phyloP scores from a whole-genome alignment of 305 asterid genomes.

The Solanum hybrid region DNA sequence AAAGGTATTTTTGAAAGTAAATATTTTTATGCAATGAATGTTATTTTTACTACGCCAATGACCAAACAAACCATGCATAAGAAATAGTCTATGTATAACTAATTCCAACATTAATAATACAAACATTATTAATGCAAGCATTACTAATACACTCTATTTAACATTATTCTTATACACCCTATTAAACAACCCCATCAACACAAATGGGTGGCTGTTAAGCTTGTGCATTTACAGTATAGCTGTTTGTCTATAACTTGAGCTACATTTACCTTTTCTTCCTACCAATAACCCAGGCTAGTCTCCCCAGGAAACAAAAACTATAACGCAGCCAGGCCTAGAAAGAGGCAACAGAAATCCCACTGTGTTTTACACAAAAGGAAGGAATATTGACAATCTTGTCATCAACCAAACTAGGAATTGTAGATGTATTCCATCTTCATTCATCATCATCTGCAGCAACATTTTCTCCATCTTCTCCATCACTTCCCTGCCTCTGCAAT shows the following conservation, averaged over 20 bases:
- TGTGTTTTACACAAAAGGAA: background rate
- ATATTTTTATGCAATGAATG: background rate
- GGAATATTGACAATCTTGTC: background rate
- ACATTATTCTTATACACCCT: background rate
- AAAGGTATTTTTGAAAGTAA: background rate
- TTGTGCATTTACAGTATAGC: background rate
- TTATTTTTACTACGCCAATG: no score
- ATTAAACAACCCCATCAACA: background rate
- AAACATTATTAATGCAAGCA: background rate
- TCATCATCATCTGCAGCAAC: slow-evolving; percentile 43
- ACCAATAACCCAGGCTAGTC: background rate
- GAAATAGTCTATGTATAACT: background rate
- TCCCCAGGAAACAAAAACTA: background rate
- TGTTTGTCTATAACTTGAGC: background rate
- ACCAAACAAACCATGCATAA: background rate
- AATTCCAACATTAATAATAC: no score
- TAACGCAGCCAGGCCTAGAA: background rate
- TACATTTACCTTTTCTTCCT: background rate
- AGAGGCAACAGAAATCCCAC: background rate
- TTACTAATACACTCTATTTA: background rate
- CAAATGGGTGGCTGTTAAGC: background rate
- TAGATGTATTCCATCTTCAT: slow-evolving; percentile 8
- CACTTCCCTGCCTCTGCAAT: slow-evolving; percentile 35
- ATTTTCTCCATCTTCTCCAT: slow-evolving; percentile 7
- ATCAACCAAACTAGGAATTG: background rate